These are phyloP conservation scores for Lizonia empirigonia DNA, from an alignment of 2,329 filamentous ascomycete genomes.

Conservation along the genomic window DNA sequence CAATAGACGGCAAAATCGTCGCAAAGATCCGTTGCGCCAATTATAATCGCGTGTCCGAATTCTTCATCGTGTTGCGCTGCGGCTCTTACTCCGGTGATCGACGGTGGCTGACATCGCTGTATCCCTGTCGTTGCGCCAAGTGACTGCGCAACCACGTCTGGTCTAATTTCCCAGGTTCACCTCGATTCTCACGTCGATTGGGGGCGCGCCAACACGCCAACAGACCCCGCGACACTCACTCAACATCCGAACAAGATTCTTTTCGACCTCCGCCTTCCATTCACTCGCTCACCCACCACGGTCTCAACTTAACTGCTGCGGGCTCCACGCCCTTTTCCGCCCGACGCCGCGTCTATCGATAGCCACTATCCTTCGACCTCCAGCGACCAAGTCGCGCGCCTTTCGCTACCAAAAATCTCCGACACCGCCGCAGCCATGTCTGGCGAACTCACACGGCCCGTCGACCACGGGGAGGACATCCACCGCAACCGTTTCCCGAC, in stretches of 20 bases:
- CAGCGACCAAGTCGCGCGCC: constrained; percentile 28
- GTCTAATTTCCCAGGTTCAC: constrained; percentile 27
- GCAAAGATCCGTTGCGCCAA: not conserved
- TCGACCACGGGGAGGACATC: constrained; percentile 19
- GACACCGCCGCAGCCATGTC: constrained; percentile 29
- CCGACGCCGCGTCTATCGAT: constrained; percentile 28
- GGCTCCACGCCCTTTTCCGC: constrained; percentile 27
- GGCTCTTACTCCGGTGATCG: constrained; percentile 9
- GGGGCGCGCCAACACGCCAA: constrained; percentile 29
- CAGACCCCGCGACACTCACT: constrained; percentile 17
- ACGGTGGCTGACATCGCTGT: constrained; percentile 18
- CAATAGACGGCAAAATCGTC: constrained; percentile 9
- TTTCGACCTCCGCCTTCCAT: constrained; percentile 9
- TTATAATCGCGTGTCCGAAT: not conserved
- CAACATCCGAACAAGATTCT: constrained; percentile 7
- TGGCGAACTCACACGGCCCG: constrained; percentile 24
- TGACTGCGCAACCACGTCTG: constrained; percentile 22
- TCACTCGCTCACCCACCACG: constrained; percentile 28
- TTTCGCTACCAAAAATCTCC: constrained; percentile 11
- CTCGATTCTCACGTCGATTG: constrained; percentile 42
- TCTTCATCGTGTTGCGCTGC: constrained; percentile 4
- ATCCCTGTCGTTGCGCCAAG: constrained; percentile 40
- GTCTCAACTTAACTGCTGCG: constrained; percentile 17
- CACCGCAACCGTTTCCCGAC: constrained; percentile 85
- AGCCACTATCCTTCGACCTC: constrained; percentile 20